These are phyloP conservation scores for Rhexocercosporidium sp. DNA, from an alignment of 2,329 filamentous ascomycete genomes.

Conservation along the genomic window DNA sequence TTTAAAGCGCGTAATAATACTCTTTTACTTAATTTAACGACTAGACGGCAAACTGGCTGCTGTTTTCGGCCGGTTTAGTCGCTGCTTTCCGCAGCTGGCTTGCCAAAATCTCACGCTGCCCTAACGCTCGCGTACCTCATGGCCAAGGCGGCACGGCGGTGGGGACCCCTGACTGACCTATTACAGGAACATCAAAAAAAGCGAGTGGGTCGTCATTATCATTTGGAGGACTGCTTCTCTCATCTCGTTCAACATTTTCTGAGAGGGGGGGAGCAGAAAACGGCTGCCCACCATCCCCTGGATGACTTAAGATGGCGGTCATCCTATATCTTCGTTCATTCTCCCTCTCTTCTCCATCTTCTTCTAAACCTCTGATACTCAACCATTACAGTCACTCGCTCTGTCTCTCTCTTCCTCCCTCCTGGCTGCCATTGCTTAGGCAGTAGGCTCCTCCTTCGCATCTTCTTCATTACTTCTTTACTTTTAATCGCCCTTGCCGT, in stretches of 20 bases:
- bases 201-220: constrained; percentile 27
- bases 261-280: constrained; percentile 24
- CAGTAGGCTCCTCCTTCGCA: constrained; percentile 1
- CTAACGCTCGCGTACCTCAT: constrained; percentile 30
- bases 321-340: constrained; percentile 27
- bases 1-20: too few relatives aligned
- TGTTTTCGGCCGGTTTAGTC: constrained; percentile 27
- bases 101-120: constrained; percentile 32
- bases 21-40: constrained; percentile 29
- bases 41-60: constrained; percentile 31
- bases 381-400: constrained; percentile 22
- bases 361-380: constrained; percentile 27
- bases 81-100: constrained; percentile 30
- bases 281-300: constrained; percentile 20
- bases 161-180: constrained; percentile 11
- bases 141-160: constrained; percentile 31
- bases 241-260: constrained; percentile 20
- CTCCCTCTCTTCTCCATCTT: constrained; percentile 27
- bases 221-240: constrained; percentile 27
- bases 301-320: constrained; percentile 26
- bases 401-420: constrained; percentile 17
- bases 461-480: constrained; percentile 17
- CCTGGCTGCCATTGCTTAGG: constrained; percentile 20
- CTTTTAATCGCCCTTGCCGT: constrained; percentile 15
- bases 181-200: constrained; percentile 16